phyloP scores from a whole-genome alignment of 2,329 filamentous ascomycete species.

The Dactylonectria macrodidyma region DNA sequence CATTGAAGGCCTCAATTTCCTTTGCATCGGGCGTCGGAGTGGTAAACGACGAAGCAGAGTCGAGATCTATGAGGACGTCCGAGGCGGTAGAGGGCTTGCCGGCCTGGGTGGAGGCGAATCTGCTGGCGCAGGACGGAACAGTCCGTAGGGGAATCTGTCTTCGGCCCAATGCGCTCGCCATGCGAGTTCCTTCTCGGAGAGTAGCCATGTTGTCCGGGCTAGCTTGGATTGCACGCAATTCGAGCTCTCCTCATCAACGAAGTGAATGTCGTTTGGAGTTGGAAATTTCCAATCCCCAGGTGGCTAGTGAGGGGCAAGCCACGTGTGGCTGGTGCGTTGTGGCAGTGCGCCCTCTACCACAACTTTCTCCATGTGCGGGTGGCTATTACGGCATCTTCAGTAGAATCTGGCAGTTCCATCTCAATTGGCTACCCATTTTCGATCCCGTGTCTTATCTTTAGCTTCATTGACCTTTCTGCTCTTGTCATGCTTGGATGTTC shows the following conservation, averaged over 20 bases:
- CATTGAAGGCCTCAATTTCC: slow-evolving; percentile 58
- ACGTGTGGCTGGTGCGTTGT: slow-evolving; percentile 34
- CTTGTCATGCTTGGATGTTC: background rate
- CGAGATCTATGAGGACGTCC: slow-evolving; percentile 63
- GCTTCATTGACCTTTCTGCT: background rate
- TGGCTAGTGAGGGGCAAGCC: slow-evolving; percentile 42
- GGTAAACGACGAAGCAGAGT: slow-evolving; percentile 64
- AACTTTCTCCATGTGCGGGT: background rate
- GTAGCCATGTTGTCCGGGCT: slow-evolving; percentile 56
- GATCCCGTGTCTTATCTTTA: slow-evolving; percentile 11
- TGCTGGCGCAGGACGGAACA: slow-evolving; percentile 48
- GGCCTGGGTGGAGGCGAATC: slow-evolving; percentile 64
- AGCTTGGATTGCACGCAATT: slow-evolving; percentile 30
- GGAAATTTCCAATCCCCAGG: slow-evolving; percentile 53
- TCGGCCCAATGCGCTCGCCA: slow-evolving; percentile 51
- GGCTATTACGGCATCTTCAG: background rate
- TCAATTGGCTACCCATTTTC: background rate
- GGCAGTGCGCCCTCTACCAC: slow-evolving; percentile 7
- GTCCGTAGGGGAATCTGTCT: slow-evolving; percentile 47
- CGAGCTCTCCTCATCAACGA: slow-evolving; percentile 39
- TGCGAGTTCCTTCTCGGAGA: slow-evolving; percentile 58
- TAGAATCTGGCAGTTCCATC: slow-evolving; percentile 1
- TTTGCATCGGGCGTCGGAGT: slow-evolving; percentile 58
- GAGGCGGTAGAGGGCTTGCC: slow-evolving; percentile 47
- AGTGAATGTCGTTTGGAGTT: slow-evolving; percentile 45